phyloP scores from a whole-genome alignment of 768 basidiomycete genomes.

The Kwoniella mangroviensis region DNA sequence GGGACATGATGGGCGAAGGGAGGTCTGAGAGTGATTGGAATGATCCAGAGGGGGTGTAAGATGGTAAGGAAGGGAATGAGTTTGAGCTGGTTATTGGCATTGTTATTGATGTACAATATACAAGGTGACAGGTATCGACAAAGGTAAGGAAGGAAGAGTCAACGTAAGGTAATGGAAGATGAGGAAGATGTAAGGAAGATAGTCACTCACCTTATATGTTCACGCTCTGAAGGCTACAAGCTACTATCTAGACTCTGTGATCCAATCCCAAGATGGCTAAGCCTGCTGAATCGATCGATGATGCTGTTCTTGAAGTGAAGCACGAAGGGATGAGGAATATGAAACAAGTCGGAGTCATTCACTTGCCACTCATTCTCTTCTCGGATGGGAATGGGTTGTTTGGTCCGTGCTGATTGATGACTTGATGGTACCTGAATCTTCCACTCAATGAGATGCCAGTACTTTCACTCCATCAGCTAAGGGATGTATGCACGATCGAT shows the following conservation, averaged over 20 bases:
- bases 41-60: slow-evolving; percentile 12
- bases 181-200: not conserved
- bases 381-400: not conserved
- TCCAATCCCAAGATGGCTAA: not conserved
- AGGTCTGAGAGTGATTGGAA: slow-evolving; percentile 5
- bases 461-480: no score
- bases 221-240: no score
- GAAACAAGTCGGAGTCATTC: not conserved
- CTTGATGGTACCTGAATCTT: not conserved
- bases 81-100: slow-evolving; percentile 18
- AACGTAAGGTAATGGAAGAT: not conserved
- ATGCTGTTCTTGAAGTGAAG: not conserved
- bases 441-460: no score
- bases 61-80: slow-evolving; percentile 9
- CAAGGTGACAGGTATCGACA: not conserved
- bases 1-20: slow-evolving; percentile 24
- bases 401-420: not conserved
- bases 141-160: not conserved
- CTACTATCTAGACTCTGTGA: no score
- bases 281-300: not conserved
- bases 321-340: not conserved
- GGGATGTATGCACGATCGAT: no score
- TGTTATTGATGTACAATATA: not conserved
- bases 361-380: not conserved
- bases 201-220: not conserved